Conservation (phyloP, 78 protist genomes). For the Dictyostelium discoideum region DNA sequence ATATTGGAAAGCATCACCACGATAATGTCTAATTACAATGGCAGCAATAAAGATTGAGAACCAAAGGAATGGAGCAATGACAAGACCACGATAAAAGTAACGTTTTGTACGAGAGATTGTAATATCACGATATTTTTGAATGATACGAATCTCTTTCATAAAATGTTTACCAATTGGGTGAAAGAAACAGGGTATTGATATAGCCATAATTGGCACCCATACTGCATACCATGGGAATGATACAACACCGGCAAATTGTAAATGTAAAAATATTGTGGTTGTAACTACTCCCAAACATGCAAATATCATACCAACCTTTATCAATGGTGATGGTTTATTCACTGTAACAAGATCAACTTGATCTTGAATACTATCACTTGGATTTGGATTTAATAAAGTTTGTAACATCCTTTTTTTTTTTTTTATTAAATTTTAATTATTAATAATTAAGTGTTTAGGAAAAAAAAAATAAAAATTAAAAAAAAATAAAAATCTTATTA, state of each 20-base stretch:
- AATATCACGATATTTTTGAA: background rate
- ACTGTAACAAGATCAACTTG: background rate
- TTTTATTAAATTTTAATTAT: too few relatives aligned
- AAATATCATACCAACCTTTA: background rate
- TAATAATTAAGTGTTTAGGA: too few relatives aligned
- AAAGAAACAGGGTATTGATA: conserved; percentile 4
- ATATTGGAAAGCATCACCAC: background rate
- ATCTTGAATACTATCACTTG: conserved; percentile 11
- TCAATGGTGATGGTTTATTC: background rate
- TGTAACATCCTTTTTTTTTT: background rate
- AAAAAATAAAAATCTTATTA: too few relatives aligned
- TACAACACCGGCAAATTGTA: background rate
- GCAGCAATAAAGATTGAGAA: conserved; percentile 22
- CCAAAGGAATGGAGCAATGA: background rate
- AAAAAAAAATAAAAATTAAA: too few relatives aligned
- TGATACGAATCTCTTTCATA: background rate
- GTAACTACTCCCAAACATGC: background rate
- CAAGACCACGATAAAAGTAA: background rate
- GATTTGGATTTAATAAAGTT: background rate
- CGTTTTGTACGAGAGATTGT: background rate
- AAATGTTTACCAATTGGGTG: background rate
- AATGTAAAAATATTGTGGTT: background rate
- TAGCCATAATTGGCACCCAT: background rate
- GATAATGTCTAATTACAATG: background rate
- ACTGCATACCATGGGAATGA: background rate